Percentiles rank a stretch among this genome's conserved stretches.
Conservation (phyloP, 768 basidiomycete genomes). For the Rhizopogon rudus region DNA sequence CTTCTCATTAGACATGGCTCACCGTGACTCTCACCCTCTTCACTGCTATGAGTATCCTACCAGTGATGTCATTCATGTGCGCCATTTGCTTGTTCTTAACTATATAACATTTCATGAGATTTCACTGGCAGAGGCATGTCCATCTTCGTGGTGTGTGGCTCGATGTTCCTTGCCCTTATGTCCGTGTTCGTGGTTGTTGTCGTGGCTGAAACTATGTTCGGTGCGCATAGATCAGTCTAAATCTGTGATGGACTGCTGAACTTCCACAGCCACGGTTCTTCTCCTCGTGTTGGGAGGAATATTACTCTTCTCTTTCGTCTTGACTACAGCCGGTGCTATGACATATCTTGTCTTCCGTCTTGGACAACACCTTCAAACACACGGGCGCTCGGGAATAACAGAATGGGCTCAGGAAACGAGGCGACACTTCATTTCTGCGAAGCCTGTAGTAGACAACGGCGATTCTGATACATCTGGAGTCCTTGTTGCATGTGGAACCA, state of each 20-base stretch:
- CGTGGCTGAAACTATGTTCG: slow-evolving; percentile 22
- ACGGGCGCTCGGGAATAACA: slow-evolving; percentile 26
- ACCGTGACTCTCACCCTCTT: slow-evolving; percentile 23
- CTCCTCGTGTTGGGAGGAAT: slow-evolving; percentile 27
- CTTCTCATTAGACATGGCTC: slow-evolving; percentile 33
- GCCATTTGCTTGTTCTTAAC: slow-evolving; percentile 14
- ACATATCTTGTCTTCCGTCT: slow-evolving; percentile 31
- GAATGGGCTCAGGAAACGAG: slow-evolving; percentile 27
- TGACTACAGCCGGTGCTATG: slow-evolving; percentile 24
- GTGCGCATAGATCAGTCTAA: slow-evolving; percentile 12
- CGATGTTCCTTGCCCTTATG: slow-evolving; percentile 32
- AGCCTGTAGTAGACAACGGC: slow-evolving; percentile 16
- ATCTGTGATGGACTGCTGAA: background rate
- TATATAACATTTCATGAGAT: background rate
- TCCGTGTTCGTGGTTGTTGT: slow-evolving; percentile 28
- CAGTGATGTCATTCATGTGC: slow-evolving; percentile 35
- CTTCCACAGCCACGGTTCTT: slow-evolving; percentile 27
- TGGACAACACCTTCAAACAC: slow-evolving; percentile 27
- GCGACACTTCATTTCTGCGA: slow-evolving; percentile 14
- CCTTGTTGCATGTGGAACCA: slow-evolving; percentile 15
- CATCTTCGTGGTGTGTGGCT: slow-evolving; percentile 31
- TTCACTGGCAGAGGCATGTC: slow-evolving; percentile 21
- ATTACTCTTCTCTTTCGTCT: slow-evolving; percentile 28
- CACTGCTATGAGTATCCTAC: slow-evolving; percentile 29
- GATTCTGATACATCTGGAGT: slow-evolving; percentile 21